phyloP scores from a whole-genome alignment of 371 early-diverging fungal genomes.

The Cokeromyces recurvatus region DNA sequence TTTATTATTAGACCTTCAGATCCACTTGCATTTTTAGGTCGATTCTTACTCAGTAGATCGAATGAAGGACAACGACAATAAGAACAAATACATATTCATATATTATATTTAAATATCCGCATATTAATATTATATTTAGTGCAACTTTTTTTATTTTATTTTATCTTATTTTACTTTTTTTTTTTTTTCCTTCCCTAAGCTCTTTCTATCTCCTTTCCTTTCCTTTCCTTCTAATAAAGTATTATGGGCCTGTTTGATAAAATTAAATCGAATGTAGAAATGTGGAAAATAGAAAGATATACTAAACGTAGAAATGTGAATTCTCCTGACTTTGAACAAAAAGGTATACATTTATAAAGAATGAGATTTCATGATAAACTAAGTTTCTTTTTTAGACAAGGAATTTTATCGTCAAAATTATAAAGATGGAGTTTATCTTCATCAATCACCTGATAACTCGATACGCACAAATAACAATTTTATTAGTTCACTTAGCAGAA shows the following conservation, averaged over 20 bases:
- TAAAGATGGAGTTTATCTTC: conserved; percentile 58
- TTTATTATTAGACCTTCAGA: conserved; percentile 30
- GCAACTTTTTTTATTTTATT: too few relatives aligned
- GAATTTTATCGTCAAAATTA: conserved; percentile 55
- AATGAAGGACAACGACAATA: conserved; percentile 5
- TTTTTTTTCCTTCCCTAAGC: not conserved
- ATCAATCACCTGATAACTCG: conserved; percentile 19
- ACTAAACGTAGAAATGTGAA: conserved; percentile 56
- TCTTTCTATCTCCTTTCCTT: not conserved
- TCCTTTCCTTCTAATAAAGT: conserved; percentile 2
- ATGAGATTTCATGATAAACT: not conserved
- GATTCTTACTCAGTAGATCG: conserved; percentile 31
- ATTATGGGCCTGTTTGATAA: conserved; percentile 56
- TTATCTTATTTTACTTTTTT: too few relatives aligned
- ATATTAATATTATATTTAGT: too few relatives aligned
- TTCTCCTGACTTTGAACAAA: conserved; percentile 59
- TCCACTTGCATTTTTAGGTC: conserved; percentile 43
- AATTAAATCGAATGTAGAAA: conserved; percentile 54
- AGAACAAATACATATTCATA: too few relatives aligned
- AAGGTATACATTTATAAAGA: conserved; percentile 30
- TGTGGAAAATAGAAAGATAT: conserved; percentile 65
- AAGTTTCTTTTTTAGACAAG: conserved; percentile 23
- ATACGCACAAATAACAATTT: not conserved
- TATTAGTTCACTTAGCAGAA: conserved; percentile 13
- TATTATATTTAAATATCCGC: too few relatives aligned